phyloP scores from a whole-genome alignment of 441 rosid species.

The Erysimum cheiri region DNA sequence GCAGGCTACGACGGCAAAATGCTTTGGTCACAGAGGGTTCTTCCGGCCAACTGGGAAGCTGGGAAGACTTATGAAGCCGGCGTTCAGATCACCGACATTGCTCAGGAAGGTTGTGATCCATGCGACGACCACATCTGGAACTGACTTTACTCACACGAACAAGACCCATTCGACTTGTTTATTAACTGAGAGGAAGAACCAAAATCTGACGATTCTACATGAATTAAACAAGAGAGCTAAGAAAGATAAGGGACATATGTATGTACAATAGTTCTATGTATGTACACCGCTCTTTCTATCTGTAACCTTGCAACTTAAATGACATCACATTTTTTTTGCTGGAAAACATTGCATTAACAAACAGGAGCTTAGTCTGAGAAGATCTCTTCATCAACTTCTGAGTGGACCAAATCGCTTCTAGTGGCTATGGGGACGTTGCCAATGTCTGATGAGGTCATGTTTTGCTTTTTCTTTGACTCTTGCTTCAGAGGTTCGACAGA shows the following conservation, averaged over 20 bases:
- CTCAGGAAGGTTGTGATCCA: constrained; percentile 50
- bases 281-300: constrained; percentile 36
- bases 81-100: constrained; percentile 72
- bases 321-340: constrained; percentile 9
- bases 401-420: constrained; percentile 27
- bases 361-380: constrained; percentile 19
- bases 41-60: neutral
- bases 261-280: constrained; percentile 35
- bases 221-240: constrained; percentile 11
- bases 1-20: neutral
- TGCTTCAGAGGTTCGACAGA: constrained; percentile 56
- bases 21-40: neutral
- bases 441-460: constrained; percentile 46
- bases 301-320: constrained; percentile 24
- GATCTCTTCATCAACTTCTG: constrained; percentile 16
- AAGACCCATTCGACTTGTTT: neutral
- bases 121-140: constrained; percentile 45
- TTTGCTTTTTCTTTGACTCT: constrained; percentile 39
- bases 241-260: constrained; percentile 11
- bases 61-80: neutral
- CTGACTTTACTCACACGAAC: constrained; percentile 31
- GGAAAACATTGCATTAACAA: neutral
- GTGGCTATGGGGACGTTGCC: constrained; percentile 36
- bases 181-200: constrained; percentile 1
- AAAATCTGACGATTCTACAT: constrained; percentile 13